Percentiles rank a stretch among this genome's conserved stretches.
Evolutionary conservation across 2,329 filamentous ascomycete species (phyloP).

Genomic region (Emmonsiellopsis sp.): DNA sequence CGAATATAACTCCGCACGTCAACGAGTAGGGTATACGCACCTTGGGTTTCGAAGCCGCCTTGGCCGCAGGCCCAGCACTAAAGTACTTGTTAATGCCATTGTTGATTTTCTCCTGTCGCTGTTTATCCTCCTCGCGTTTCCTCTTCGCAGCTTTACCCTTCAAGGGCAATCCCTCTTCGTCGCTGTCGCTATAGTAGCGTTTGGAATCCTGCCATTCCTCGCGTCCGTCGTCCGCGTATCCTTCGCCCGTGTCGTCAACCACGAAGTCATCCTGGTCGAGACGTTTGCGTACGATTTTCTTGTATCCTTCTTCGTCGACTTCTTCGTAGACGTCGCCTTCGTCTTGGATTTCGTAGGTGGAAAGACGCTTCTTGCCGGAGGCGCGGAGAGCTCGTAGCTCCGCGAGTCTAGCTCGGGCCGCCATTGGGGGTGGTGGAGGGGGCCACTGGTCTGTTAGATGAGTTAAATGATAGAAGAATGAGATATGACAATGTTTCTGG

Average conservation of each 20-base stretch:
- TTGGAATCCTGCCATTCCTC: slow-evolving; percentile 80
- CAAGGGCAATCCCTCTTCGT: slow-evolving; percentile 62
- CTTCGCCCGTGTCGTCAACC: slow-evolving; percentile 90
- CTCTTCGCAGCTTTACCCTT: slow-evolving; percentile 63
- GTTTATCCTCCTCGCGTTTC: slow-evolving; percentile 76
- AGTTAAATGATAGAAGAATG: neutral
- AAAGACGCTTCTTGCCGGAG: slow-evolving; percentile 83
- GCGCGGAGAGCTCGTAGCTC: slow-evolving; percentile 77
- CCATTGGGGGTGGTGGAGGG: slow-evolving; percentile 5
- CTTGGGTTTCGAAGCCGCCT: slow-evolving; percentile 65
- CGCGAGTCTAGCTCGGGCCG: slow-evolving; percentile 34
- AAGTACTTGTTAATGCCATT: slow-evolving; percentile 94
- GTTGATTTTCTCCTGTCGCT: slow-evolving; percentile 77
- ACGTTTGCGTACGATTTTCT: slow-evolving; percentile 82
- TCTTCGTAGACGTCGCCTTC: slow-evolving; percentile 85
- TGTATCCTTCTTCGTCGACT: slow-evolving; percentile 94
- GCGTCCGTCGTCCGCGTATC: slow-evolving; percentile 86
- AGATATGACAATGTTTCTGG: neutral
- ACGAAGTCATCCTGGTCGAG: slow-evolving; percentile 96
- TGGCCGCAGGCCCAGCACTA: slow-evolving; percentile 57
- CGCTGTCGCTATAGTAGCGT: slow-evolving; percentile 55
- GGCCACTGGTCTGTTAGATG: neutral
- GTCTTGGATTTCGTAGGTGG: slow-evolving; percentile 77
- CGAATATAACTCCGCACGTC: neutral
- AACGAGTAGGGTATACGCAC: slow-evolving; percentile 34